A percentile compares a stretch with the other conserved stretches of the same genome.
Evolutionary conservation across 2,329 filamentous ascomycete genomes (phyloP).

Genomic region (Cercospora canescens): DNA sequence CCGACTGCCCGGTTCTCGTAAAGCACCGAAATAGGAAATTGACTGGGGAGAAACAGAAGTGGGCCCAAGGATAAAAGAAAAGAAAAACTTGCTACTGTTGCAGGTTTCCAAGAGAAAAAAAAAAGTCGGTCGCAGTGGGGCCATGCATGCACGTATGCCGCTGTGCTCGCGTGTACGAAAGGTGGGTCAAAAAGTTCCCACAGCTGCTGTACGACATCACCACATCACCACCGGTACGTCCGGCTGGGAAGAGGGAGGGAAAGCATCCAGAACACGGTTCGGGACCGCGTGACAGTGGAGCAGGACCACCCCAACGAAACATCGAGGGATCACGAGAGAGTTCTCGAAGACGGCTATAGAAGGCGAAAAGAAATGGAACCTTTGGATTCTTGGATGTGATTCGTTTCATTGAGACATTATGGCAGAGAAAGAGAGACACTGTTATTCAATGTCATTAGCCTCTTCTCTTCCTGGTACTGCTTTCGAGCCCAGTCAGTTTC

Average conservation of each 20-base stretch:
- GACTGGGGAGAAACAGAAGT: not conserved
- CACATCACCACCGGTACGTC: not conserved
- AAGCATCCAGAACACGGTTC: not conserved
- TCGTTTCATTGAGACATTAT: slow-evolving; percentile 13
- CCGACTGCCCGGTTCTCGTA: not conserved
- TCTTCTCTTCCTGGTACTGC: slow-evolving; percentile 2
- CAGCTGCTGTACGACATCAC: not conserved
- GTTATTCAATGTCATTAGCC: slow-evolving; percentile 8
- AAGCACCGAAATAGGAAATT: not conserved
- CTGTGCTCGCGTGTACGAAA: no score
- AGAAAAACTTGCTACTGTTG: no score
- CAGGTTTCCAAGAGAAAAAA: not conserved
- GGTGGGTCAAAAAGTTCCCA: no score
- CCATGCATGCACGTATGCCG: not conserved
- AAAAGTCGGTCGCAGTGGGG: not conserved
- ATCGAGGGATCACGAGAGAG: no score
- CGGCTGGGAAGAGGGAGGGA: not conserved
- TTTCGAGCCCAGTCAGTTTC: not conserved
- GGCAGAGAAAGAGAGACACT: slow-evolving; percentile 5
- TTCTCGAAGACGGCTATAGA: not conserved
- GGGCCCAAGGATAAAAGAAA: no score
- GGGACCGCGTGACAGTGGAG: not conserved
- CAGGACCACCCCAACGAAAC: not conserved
- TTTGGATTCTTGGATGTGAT: not conserved
- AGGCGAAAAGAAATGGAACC: not conserved